Evolutionary conservation across 169 alveolate genomes (phyloP), one percentile per base, ranked within the genome.

Genomic region (Plasmodium knowlesi): DNA sequence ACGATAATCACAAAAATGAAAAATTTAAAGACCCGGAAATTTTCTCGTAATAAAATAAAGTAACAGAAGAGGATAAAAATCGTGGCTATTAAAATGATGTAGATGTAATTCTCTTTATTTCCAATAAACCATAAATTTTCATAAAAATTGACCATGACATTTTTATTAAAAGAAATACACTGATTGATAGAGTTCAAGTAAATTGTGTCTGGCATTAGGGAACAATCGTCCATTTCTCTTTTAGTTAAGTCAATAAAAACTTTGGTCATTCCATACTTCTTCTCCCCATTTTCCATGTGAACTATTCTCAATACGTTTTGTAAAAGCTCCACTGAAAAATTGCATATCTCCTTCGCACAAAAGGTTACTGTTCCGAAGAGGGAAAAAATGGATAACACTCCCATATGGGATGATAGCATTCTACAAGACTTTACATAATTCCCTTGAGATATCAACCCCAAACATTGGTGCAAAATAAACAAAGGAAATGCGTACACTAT

Each of bases 81-180:
- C 3, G 89, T 78, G 25, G 89, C 61, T 78, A 88, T 88, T 5
- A 76, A 25, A 22, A 88, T 88, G 28, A 88, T 14, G 53, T 88
- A 88, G 14, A 88, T 54, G 71, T 79, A 88, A 88, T 88, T 88
- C 5, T 78, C 73, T 22, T 79, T 72, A 79, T 88, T 88, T 34
- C 94, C 72, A 37, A 88, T 88, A 32, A 88, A 88, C 94, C 94
- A 88, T 25, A 88, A 37, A 57, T 79, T 88, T 78, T 88, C 94
- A 79, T 88, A 88, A 61, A 88, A 88, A 28, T 88, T 88, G 22
- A 79, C 89, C 28, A 79, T 37, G 8, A 88, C 83, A 3, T 88
- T 30, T 61, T 79, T 81, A 79, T 79, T 79, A 12, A 57, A 76
- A 32, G 82, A 34, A 16, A 88, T 25, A 79, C 94, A 88, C 39